Conservation (phyloP, 176 grass and related monocot species). For the Carex littledalei region DNA sequence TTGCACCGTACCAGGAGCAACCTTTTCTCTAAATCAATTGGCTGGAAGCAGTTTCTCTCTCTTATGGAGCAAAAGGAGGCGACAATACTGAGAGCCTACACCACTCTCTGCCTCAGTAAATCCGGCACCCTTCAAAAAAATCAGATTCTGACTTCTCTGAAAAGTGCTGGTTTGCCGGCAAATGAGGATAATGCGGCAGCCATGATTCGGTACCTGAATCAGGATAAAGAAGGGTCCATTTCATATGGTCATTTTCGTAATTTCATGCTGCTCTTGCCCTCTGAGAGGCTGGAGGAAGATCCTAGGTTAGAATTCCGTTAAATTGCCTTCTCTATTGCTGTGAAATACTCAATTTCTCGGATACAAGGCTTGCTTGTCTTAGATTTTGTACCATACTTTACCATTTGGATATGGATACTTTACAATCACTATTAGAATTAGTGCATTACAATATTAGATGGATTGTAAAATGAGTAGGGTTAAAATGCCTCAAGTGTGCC, state of each 20-base stretch:
- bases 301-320: slow-evolving; percentile 42
- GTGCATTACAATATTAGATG: neutral
- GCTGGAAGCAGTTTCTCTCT: slow-evolving; percentile 93
- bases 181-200: slow-evolving; percentile 90
- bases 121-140: slow-evolving; percentile 94
- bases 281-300: slow-evolving; percentile 91
- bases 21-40: slow-evolving; percentile 90
- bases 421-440: neutral
- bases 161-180: slow-evolving; percentile 70
- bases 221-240: slow-evolving; percentile 67
- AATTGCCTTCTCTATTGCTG: neutral
- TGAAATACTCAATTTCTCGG: neutral
- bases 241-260: slow-evolving; percentile 96
- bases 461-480: neutral
- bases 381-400: neutral
- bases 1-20: slow-evolving; percentile 69
- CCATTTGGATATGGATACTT: neutral
- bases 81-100: slow-evolving; percentile 87
- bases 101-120: slow-evolving; percentile 88
- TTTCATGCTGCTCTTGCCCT: slow-evolving; percentile 97
- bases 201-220: slow-evolving; percentile 88
- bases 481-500: too few relatives aligned
- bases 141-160: slow-evolving; percentile 82
- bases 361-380: neutral
- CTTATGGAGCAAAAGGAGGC: slow-evolving; percentile 99